Percentiles rank a stretch among this genome's conserved stretches.
Evolutionary conservation across 1,284 basidiomycete genomes (phyloP).

Genomic region (Cryptococcus jaspeensis): DNA sequence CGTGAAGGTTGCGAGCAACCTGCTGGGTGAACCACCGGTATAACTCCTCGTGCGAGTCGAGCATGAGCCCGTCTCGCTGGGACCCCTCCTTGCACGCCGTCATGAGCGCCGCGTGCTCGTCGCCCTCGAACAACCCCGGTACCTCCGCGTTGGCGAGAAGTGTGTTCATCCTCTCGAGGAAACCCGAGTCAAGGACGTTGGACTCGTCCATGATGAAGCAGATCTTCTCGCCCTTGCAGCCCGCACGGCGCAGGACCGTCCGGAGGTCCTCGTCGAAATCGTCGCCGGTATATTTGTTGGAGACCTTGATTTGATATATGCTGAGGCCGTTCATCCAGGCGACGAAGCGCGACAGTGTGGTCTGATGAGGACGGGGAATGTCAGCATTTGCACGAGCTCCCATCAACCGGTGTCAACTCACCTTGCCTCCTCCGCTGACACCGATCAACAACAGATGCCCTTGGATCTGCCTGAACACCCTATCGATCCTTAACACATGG

Average conservation of each 20-base stretch:
- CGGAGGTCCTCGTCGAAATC: conserved; percentile 98
- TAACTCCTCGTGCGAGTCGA: conserved; percentile 95
- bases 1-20: conserved; percentile 93
- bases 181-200: conserved; percentile 96
- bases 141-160: conserved; percentile 99
- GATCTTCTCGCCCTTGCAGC: conserved; percentile 98
- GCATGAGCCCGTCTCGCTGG: conserved; percentile 93
- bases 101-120: conserved; percentile 95
- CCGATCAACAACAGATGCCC: conserved; percentile 96
- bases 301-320: conserved; percentile 98
- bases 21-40: conserved; percentile 97
- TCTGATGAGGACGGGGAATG: conserved; percentile 57
- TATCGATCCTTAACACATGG: conserved; percentile 94
- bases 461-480: conserved; percentile 98
- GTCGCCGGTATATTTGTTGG: conserved; percentile 96
- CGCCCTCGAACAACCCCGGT: conserved; percentile 96
- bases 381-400: not conserved
- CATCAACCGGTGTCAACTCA: conserved; percentile 45
- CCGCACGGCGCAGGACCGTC: conserved; percentile 85
- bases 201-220: conserved; percentile 99
- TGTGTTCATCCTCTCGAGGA: conserved; percentile 98
- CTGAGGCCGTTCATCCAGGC: conserved; percentile 99
- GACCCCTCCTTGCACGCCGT: conserved; percentile 98
- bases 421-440: conserved; percentile 97
- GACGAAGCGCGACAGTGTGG: conserved; percentile 95